Conservation (phyloP, 306 rosid species). For the Fagus sylvatica region DNA sequence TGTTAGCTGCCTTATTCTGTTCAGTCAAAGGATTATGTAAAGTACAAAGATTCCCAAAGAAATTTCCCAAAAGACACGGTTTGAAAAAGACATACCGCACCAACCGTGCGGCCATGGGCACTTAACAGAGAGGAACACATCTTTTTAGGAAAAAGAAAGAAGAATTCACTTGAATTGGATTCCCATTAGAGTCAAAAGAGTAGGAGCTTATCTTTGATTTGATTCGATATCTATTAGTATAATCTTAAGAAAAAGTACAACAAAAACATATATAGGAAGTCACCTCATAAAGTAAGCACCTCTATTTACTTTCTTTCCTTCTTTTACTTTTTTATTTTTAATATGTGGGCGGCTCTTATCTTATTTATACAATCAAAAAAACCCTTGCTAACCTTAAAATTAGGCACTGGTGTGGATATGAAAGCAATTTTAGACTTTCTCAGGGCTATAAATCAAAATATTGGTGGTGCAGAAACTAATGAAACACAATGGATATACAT, state of each 20-base stretch:
- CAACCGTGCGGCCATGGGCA: constrained; percentile 37
- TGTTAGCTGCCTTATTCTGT: background rate
- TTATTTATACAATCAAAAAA: background rate
- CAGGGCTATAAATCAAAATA: constrained; percentile 8
- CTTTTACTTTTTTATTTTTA: background rate
- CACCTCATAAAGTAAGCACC: background rate
- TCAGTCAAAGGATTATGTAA: background rate
- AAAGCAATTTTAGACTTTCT: background rate
- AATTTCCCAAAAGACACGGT: constrained; percentile 2
- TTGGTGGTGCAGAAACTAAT: constrained; percentile 9
- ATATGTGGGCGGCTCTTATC: background rate
- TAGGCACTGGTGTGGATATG: background rate
- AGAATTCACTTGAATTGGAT: constrained; percentile 41
- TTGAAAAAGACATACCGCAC: constrained; percentile 26
- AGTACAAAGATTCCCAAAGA: background rate
- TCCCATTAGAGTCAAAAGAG: constrained; percentile 41
- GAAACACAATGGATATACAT: constrained; percentile 4
- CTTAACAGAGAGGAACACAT: constrained; percentile 24
- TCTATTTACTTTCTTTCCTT: background rate
- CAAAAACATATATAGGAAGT: background rate
- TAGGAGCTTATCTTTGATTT: constrained; percentile 31
- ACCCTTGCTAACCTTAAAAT: background rate
- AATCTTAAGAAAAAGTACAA: constrained; percentile 7
- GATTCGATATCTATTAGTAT: constrained; percentile 37
- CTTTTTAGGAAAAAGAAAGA: constrained; percentile 38